Evolutionary conservation across 495 filamentous ascomycete genomes (phyloP), one percentile per base, ranked within the genome.

Genomic region (Cudoniella acicularis): DNA sequence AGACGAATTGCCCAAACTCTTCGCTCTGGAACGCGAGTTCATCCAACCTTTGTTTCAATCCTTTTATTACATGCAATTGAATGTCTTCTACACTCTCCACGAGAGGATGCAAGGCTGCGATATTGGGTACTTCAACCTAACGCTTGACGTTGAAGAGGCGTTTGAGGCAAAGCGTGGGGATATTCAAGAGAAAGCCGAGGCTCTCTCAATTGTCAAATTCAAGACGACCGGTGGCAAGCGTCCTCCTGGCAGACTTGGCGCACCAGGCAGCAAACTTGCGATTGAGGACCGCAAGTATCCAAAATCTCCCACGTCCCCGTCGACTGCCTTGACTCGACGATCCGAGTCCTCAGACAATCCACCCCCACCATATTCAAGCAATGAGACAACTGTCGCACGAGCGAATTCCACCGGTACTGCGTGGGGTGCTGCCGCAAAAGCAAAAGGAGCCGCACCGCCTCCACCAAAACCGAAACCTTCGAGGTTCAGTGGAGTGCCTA

Each of bases 11-110:
- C 95, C 94, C 27, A 91, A 92, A 70, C 79, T 99, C 3, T 99
- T 99, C 74, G 65, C 72, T 18, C 83, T 98, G n/a, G 95, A 98
- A 72, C 82, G 90, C 57, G 90, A 99, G 69, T 98, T 99, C 74
- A 99, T 99, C 72, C 87, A 87, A 57, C 94, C 94, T 13, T 81
- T 99, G 8, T 99, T 99, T 80, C 95, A 97, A 66, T 96, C 91
- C 27, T 99, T 98, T 78, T 99, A 99, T 75, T 99, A 99, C 78
- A 98, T 99, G 95, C 94, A 99, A 72, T 83, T 99, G 55, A 99
- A 99, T 72, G 92, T 99, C 60, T 99, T 98, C 74, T 99, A 99
- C 73, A 98, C 95, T 0, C 79, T 99, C 30, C 94, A 99, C 72
- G 94, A 99, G 73, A 88, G 83, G 72, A 98, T 98, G 95, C 94